phyloP scores from a whole-genome alignment of 441 rosid genomes.

The Euphorbia celastroides region DNA sequence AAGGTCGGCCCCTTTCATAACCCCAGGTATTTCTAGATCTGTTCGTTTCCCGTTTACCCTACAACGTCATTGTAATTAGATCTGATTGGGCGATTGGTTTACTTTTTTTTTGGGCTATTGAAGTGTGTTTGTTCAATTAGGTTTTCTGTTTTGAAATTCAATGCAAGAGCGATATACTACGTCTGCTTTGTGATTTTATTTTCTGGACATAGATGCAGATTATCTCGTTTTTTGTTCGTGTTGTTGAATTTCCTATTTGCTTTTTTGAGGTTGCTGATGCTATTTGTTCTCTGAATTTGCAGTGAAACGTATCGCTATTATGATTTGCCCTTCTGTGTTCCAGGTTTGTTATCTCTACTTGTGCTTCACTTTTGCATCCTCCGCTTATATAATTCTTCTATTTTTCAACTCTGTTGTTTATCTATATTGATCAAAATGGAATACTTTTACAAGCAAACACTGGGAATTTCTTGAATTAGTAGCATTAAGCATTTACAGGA shows the following conservation, averaged over 20 bases:
- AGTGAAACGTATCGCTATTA: conserved; percentile 79
- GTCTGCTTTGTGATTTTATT: background rate
- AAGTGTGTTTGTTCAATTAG: background rate
- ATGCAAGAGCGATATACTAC: background rate
- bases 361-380: background rate
- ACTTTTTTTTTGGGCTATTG: background rate
- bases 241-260: background rate
- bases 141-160: background rate
- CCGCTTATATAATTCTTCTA: background rate
- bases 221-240: background rate
- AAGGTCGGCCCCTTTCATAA: conserved; percentile 77
- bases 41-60: background rate
- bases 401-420: background rate
- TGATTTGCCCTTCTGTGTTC: conserved; percentile 67
- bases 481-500: no score
- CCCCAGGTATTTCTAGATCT: conserved; percentile 2
- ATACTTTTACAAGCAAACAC: background rate
- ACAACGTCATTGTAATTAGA: background rate
- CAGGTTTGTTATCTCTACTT: conserved; percentile 31
- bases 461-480: no score
- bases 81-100: background rate
- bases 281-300: conserved; percentile 16
- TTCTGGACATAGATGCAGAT: background rate
- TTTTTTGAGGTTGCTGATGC: background rate
- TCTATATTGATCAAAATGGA: background rate